Conservation (phyloP, 208 protist genomes). For the Leishmania amazonensis region DNA sequence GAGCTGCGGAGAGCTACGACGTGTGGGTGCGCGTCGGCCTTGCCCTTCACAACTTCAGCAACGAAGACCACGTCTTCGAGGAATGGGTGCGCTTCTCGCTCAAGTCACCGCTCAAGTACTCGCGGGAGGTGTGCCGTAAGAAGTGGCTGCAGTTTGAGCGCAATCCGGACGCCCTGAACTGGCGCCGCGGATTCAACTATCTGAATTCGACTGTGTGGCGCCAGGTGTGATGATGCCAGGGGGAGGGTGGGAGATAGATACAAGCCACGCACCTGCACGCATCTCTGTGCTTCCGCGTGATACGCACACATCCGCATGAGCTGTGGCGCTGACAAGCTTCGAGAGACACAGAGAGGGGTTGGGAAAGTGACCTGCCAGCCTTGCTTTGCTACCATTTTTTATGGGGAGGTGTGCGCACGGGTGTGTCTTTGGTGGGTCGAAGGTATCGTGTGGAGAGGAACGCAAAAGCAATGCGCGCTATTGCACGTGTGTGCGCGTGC, state of each 20-base stretch:
- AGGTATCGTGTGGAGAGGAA: not conserved
- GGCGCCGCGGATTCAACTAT: slow-evolving; percentile 86
- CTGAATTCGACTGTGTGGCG: slow-evolving; percentile 79
- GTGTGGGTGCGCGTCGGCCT: slow-evolving; percentile 84
- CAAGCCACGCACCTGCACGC: not conserved
- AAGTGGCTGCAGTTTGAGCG: slow-evolving; percentile 89
- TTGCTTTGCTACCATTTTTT: not conserved
- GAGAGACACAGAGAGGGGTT: not conserved
- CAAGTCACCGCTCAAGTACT: slow-evolving; percentile 80
- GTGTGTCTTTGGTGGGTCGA: not conserved
- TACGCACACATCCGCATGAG: not conserved
- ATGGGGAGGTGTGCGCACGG: too few species aligned
- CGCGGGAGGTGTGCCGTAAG: slow-evolving; percentile 65
- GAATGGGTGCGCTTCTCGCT: slow-evolving; percentile 88
- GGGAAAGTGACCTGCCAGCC: too few species aligned
- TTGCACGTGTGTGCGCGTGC: not conserved
- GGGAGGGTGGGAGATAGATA: not conserved
- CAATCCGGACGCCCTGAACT: slow-evolving; percentile 84
- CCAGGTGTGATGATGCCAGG: slow-evolving; percentile 25
- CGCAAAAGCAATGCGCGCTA: not conserved
- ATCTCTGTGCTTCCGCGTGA: not conserved
- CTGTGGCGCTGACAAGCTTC: not conserved
- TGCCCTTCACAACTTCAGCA: slow-evolving; percentile 88
- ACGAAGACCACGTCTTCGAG: slow-evolving; percentile 86
- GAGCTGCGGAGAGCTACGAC: slow-evolving; percentile 71